These are phyloP conservation scores for Polygonum aviculare DNA, from an alignment of 148 eudicot species.

Conservation along the genomic window DNA sequence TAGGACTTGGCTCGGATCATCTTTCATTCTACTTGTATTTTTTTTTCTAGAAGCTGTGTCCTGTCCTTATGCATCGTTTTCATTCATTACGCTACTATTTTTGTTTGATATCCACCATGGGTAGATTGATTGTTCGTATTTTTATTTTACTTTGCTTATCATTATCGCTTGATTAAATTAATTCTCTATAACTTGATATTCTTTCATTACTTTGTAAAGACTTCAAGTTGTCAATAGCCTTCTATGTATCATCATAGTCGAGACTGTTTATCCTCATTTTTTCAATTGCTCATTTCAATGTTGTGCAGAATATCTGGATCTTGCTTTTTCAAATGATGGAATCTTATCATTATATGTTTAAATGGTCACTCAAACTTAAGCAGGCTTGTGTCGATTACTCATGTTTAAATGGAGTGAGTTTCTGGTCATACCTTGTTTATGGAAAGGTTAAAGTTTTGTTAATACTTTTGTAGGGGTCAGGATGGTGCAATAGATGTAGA, in stretches of 20 bases:
- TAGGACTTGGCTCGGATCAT: neutral
- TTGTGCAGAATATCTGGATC: neutral
- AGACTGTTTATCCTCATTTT: neutral
- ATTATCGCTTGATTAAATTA: neutral
- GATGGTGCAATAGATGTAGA: slow-evolving; percentile 43
- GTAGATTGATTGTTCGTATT: neutral
- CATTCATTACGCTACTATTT: neutral
- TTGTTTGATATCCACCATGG: neutral
- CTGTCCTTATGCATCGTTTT: neutral
- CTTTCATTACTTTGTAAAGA: neutral
- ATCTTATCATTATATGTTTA: neutral
- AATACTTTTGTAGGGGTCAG: slow-evolving; percentile 46
- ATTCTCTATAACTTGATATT: neutral
- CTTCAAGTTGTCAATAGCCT: neutral
- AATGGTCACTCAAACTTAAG: neutral
- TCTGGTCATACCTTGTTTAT: neutral
- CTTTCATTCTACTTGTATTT: neutral
- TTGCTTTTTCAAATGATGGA: neutral
- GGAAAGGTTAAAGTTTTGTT: neutral
- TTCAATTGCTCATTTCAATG: neutral
- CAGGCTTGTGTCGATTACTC: neutral
- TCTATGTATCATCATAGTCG: neutral
- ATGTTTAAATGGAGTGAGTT: neutral
- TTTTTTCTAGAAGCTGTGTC: neutral
- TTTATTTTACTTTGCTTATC: too few species aligned